These are phyloP conservation scores for Sesbania bispinosa DNA, from an alignment of 306 rosid genomes.

Conservation along the genomic window DNA sequence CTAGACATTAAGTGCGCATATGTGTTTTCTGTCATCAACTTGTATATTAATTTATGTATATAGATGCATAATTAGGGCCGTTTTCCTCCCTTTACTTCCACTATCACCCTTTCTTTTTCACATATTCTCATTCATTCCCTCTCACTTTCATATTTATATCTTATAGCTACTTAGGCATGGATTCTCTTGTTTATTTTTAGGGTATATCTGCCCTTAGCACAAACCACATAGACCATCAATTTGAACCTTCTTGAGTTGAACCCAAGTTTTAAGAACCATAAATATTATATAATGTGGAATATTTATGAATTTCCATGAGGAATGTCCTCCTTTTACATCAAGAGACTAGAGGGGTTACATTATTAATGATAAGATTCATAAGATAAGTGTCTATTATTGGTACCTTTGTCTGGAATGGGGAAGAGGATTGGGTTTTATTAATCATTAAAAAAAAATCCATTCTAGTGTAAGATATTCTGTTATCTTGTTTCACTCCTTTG, in stretches of 20 bases:
- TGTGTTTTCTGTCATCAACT: conserved; percentile 37
- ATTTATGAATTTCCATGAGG: conserved; percentile 21
- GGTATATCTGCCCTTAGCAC: conserved; percentile 29
- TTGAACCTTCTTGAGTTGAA: conserved; percentile 31
- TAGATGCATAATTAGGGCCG: conserved; percentile 30
- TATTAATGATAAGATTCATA: conserved; percentile 34
- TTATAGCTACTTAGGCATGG: conserved; percentile 26
- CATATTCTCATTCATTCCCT: conserved; percentile 32
- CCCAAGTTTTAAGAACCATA: conserved; percentile 18
- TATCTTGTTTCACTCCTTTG: conserved; percentile 25
- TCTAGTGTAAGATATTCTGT: conserved; percentile 15
- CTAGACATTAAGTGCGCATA: conserved; percentile 52
- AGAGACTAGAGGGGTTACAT: not conserved
- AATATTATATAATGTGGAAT: conserved; percentile 16
- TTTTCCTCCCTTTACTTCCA: conserved; percentile 28
- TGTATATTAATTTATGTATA: conserved; percentile 20
- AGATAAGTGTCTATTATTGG: conserved; percentile 21
- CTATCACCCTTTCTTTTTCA: conserved; percentile 24
- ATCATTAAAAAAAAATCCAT: not conserved
- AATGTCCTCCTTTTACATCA: conserved; percentile 37
- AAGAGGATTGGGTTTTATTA: not conserved
- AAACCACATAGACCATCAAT: conserved; percentile 23
- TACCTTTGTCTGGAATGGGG: conserved; percentile 14
- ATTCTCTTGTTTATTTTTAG: conserved; percentile 18
- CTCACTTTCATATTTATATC: conserved; percentile 28